Percentiles rank a stretch among this genome's conserved stretches.
Evolutionary conservation across 2,329 filamentous ascomycete genomes (phyloP).

Genomic region (Coniochaeta ligniaria): DNA sequence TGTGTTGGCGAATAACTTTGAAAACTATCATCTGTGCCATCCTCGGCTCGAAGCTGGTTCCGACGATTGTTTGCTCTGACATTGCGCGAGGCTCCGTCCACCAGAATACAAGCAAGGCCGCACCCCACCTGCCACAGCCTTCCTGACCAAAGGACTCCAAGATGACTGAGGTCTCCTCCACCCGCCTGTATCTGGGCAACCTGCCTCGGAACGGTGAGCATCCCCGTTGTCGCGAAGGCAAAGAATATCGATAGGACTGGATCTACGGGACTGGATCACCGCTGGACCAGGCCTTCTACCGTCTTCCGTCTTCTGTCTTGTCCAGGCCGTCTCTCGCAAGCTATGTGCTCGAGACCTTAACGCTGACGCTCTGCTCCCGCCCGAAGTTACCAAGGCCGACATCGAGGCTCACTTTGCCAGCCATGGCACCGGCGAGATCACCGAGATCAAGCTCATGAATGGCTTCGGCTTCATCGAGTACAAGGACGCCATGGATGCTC

Average conservation of each 20-base stretch:
- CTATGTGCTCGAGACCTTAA: background rate
- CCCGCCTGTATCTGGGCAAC: conserved; percentile 95
- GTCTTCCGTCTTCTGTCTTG: background rate
- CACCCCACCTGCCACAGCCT: background rate
- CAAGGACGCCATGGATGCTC: conserved; percentile 95
- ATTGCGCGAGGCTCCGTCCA: conserved; percentile 4
- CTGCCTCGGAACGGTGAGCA: conserved; percentile 87
- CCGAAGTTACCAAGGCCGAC: conserved; percentile 87
- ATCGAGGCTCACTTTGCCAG: conserved; percentile 92
- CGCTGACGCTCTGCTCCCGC: conserved; percentile 32
- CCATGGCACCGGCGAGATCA: conserved; percentile 95
- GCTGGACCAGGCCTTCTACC: background rate
- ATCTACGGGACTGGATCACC: background rate
- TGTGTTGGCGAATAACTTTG: background rate
- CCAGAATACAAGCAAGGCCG: background rate
- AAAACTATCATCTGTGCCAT: background rate
- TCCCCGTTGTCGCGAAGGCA: conserved; percentile 5
- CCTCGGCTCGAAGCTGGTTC: background rate
- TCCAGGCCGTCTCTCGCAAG: background rate
- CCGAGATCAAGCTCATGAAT: conserved; percentile 99
- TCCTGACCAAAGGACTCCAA: conserved; percentile 20
- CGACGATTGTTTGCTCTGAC: conserved; percentile 1
- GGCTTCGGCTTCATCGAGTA: conserved; percentile 99
- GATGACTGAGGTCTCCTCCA: conserved; percentile 88
- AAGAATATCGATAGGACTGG: background rate